phyloP scores from a whole-genome alignment of 306 rosid species.

The Pueraria montana region DNA sequence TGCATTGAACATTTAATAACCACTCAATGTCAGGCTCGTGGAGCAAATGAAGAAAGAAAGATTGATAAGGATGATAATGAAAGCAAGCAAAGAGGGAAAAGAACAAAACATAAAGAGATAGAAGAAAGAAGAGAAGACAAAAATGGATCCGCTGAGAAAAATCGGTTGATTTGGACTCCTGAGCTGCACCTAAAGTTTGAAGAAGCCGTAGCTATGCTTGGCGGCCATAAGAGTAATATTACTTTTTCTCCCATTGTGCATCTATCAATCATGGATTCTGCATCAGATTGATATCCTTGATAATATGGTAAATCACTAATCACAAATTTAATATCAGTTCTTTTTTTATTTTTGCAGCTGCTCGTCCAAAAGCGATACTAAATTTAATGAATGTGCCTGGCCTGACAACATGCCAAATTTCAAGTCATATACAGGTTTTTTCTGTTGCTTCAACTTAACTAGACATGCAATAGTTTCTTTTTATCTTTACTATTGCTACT shows the following conservation, averaged over 20 bases:
- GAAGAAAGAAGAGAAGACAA: too few species aligned
- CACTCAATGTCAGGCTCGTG: not conserved
- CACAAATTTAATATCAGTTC: not conserved
- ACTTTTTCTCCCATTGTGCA: not conserved
- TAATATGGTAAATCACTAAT: not conserved
- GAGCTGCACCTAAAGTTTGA: slow-evolving; percentile 55
- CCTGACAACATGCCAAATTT: slow-evolving; percentile 55
- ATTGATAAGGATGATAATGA: not conserved
- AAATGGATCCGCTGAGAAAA: not conserved
- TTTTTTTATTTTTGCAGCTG: slow-evolving; percentile 37
- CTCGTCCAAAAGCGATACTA: slow-evolving; percentile 56
- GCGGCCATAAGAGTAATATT: slow-evolving; percentile 48
- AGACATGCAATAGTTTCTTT: not conserved
- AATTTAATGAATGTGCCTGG: slow-evolving; percentile 52
- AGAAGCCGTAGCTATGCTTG: slow-evolving; percentile 51
- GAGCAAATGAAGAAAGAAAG: not conserved
- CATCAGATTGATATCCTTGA: too few species aligned
- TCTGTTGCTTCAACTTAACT: slow-evolving; percentile 17
- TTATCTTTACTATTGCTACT: not conserved
- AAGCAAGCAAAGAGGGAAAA: slow-evolving; percentile 18
- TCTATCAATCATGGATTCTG: not conserved
- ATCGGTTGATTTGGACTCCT: slow-evolving; percentile 51
- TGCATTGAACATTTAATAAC: not conserved
- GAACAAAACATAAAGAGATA: too few species aligned
- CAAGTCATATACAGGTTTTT: slow-evolving; percentile 72